Conservation (phyloP, 495 filamentous ascomycete genomes). For the Viridothelium virens region DNA sequence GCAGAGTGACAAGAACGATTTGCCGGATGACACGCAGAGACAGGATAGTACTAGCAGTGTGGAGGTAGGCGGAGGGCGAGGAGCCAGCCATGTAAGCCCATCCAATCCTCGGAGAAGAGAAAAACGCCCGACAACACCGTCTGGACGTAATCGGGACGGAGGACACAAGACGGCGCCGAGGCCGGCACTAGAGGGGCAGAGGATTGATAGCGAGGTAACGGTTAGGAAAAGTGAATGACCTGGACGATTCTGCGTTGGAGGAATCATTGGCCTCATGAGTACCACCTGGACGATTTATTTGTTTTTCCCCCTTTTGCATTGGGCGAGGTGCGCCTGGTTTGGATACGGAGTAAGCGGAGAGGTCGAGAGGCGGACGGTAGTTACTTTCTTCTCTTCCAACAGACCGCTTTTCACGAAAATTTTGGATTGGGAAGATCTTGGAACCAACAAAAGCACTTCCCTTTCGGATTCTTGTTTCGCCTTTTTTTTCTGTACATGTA, state of each 20-base stretch:
- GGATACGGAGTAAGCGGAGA: background rate
- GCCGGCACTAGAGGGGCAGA: background rate
- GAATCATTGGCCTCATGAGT: too few species aligned
- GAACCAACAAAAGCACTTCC: background rate
- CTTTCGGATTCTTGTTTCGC: background rate
- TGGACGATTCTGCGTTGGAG: too few species aligned
- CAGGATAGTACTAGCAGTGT: slow-evolving; percentile 1
- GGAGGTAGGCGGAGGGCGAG: background rate
- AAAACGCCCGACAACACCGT: background rate
- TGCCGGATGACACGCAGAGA: background rate
- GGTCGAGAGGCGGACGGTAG: too few species aligned
- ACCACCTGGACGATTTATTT: background rate
- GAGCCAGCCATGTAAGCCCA: too few species aligned
- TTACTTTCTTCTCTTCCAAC: background rate
- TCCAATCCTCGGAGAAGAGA: too few species aligned
- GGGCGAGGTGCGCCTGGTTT: background rate
- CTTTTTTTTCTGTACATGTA: background rate
- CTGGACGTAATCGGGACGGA: too few species aligned
- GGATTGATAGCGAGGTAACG: slow-evolving; percentile 10
- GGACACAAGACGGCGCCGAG: background rate
- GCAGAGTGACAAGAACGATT: background rate
- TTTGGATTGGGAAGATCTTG: background rate
- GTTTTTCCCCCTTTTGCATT: background rate
- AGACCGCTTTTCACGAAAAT: background rate
- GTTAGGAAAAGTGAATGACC: background rate